These are phyloP conservation scores for Pythium grandisporangium DNA, from an alignment of 352 stramenopile species.

Conservation along the genomic window DNA sequence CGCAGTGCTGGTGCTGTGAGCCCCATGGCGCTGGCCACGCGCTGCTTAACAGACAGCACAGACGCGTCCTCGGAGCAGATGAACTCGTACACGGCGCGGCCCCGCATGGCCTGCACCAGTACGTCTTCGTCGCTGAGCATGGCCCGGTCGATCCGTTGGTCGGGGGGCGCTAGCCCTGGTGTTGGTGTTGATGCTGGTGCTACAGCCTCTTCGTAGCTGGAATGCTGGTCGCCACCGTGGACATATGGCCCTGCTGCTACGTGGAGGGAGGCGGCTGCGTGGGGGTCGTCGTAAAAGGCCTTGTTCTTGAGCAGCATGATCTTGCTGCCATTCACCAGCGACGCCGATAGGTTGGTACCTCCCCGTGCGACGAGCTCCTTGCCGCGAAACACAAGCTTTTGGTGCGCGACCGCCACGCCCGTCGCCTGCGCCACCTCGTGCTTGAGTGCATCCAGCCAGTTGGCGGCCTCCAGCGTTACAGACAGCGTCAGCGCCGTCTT, in stretches of 20 bases:
- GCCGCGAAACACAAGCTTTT: slow-evolving; percentile 36
- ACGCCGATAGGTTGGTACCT: not conserved
- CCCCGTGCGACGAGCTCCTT: slow-evolving; percentile 5
- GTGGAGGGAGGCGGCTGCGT: not conserved
- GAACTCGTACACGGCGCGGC: slow-evolving; percentile 50
- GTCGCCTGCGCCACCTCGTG: slow-evolving; percentile 14
- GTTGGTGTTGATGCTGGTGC: too few species aligned
- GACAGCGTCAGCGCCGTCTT: not conserved
- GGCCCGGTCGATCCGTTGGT: slow-evolving; percentile 18
- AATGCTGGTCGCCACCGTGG: too few species aligned
- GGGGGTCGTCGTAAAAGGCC: slow-evolving; percentile 11
- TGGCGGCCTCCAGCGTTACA: not conserved
- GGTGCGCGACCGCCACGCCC: slow-evolving; percentile 19
- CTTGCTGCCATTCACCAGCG: slow-evolving; percentile 23
- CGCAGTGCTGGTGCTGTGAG: slow-evolving; percentile 27
- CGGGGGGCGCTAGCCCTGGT: too few species aligned
- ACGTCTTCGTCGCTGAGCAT: slow-evolving; percentile 30
- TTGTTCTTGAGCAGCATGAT: slow-evolving; percentile 34
- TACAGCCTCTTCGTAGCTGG: too few species aligned
- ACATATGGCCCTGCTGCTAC: not conserved
- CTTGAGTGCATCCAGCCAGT: slow-evolving; percentile 12
- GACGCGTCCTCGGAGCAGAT: slow-evolving; percentile 18
- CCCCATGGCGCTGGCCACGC: slow-evolving; percentile 32
- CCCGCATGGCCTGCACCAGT: slow-evolving; percentile 40
- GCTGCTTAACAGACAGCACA: slow-evolving; percentile 36